Evolutionary conservation across 495 filamentous ascomycete species (phyloP), one percentile per base, ranked within the genome.

Genomic region (Neurospora sp.): DNA sequence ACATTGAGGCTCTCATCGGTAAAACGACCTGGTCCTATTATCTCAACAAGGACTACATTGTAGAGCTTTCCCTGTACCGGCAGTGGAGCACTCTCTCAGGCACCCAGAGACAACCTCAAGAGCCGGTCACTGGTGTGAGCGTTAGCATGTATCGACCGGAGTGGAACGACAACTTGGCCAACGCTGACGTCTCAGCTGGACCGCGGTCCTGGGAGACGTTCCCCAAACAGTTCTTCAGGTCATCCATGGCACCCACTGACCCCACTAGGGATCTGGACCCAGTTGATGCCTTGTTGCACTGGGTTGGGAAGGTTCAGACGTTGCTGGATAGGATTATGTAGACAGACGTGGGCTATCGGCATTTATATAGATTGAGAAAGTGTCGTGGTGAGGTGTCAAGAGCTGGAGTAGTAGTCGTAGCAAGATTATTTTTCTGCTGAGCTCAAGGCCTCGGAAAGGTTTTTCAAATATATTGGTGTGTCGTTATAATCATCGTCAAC

Each of bases 171-270:
- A 41, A 70, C 5, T 71, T 78, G 75, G 72, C 59, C 6, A 12
- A 18, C 0, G 20, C 42, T 7, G 70, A 69, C 18, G 39, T 71
- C 3, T 40, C 41, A 0, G 20, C 20, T 2, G 74, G 69, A 4
- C 75, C 76, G 7, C 74, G 78, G 10, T 0, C 35, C 1, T 79
- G 78, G 76, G 39, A 39, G 14, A 53, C 41, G 35, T 79, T 79
- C 40, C 38, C 70, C 0, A 6, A 68, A 18, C 70, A 76, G 37
- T 76, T 80, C 22, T 27, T 74, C 6, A 35, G 39, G 38, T 68
- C 46, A 3, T 65, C 37, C 7, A 16, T 12, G 10, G 38, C n/a
- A 0, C 71, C 61, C 7, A 22, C 18, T 22, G 37, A 16, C 14
- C 40, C 69, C 22, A 38, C 39, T 39, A 61, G 22, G 22, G 11